Evolutionary conservation across 805 yeast species (phyloP), one percentile per base, ranked within the genome.

Genomic region (Candida tibetensis): DNA sequence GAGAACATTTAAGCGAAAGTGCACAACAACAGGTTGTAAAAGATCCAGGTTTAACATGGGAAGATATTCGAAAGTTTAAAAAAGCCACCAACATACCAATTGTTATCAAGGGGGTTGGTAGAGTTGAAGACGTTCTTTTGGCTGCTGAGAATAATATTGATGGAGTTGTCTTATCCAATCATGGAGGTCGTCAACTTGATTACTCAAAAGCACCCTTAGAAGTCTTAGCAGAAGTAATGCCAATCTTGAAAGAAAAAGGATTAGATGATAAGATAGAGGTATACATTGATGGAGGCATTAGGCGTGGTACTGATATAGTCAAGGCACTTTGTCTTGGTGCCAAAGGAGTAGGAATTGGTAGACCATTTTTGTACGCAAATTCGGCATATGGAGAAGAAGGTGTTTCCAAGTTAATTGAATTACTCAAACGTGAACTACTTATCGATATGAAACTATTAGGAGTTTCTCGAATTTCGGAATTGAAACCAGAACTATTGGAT

Each of bases 271-370:
- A 75, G 42, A 64, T 83, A 34, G 85, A 82, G 48, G 71, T 85
- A 5, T 84, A 67, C 54, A 57, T 85, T 22, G 93, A 85, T 53
- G 93, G 95, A 36, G 93, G 93, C 27, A 68, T 85, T 18, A 72
- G 88, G 45, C 71, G 91, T 51, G 93, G 85, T 5, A 76, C 88
- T 4, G 95, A 85, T 54, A 62, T 85, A n/a, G 48, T 85, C 35
- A 85, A 85, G 52, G 91, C 93, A 0, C 57, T 85, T 10, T 79
- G 86, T 41, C 66, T 85, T 4, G 95, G 93, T 9, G 93, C 91
- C 17, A 77, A 72, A 41, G 87, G 85, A 3, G 80, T 77, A 2
- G 93, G 93, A 1, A 58, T 85, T 26, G 90, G 93, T 5, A 69
- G 91, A 41, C 87, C 90, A 1, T 81, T 85, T 56, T 55, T 84